Conservation (phyloP, 257 asterid species). For the Voacanga thouarsii region DNA sequence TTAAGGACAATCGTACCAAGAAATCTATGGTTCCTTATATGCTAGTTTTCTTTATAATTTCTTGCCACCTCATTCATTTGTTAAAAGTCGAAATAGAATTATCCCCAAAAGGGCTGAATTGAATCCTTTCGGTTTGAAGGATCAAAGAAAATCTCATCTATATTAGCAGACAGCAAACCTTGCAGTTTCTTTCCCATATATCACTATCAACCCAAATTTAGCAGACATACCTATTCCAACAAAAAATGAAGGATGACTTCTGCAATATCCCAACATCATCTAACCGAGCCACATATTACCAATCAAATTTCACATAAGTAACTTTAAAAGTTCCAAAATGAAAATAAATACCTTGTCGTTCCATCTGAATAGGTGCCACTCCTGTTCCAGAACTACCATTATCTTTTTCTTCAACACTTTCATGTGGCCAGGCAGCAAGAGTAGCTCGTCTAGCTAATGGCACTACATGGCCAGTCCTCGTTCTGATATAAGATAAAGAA, state of each 20-base stretch:
- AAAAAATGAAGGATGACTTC: not conserved
- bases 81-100: not conserved
- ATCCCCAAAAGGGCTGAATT: not conserved
- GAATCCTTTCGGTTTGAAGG: constrained; percentile 2
- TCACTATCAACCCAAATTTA: not conserved
- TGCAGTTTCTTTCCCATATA: not conserved
- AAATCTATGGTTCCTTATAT: not conserved
- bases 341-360: constrained; percentile 42
- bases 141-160: not conserved
- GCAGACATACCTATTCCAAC: not conserved
- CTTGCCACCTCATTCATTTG: not conserved
- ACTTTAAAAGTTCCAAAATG: not conserved
- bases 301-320: not conserved
- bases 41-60: not conserved
- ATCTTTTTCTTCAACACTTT: constrained; percentile 35
- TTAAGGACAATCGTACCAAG: not conserved
- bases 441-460: constrained; percentile 72
- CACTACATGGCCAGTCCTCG: constrained; percentile 54
- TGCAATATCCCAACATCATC: not conserved
- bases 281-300: not conserved
- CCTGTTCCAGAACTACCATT: constrained; percentile 28
- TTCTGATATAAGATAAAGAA: constrained; percentile 36
- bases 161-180: not conserved
- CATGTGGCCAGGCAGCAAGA: constrained; percentile 80
- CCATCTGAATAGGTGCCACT: constrained; percentile 33